A percentile compares a stretch with the other conserved stretches of the same genome.
These are phyloP conservation scores for Rhodotorula toruloides DNA, from an alignment of 768 basidiomycete species.

Conservation along the genomic window DNA sequence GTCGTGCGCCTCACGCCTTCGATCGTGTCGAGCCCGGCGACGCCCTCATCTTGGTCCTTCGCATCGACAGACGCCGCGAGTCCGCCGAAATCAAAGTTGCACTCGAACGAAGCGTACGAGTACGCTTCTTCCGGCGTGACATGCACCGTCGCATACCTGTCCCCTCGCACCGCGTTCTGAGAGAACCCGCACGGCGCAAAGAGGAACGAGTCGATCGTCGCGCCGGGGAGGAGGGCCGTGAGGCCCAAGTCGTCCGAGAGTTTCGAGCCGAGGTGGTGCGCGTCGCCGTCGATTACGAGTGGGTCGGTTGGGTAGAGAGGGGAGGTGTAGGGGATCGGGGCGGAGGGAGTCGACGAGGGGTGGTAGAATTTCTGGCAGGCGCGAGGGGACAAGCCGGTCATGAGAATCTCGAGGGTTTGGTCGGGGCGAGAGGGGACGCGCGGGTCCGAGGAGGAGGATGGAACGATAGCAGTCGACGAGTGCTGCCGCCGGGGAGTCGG, in stretches of 20 bases:
- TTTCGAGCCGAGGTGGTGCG: slow-evolving; percentile 53
- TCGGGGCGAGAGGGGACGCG: slow-evolving; percentile 53
- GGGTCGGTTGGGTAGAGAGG: slow-evolving; percentile 27
- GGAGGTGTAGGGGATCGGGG: slow-evolving; percentile 20
- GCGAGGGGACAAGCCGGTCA: slow-evolving; percentile 75
- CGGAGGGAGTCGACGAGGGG: slow-evolving; percentile 48
- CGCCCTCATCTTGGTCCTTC: neutral
- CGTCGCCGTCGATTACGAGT: slow-evolving; percentile 48
- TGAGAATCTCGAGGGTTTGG: slow-evolving; percentile 95
- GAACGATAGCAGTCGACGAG: slow-evolving; percentile 21
- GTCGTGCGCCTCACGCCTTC: slow-evolving; percentile 53
- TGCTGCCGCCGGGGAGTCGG: slow-evolving; percentile 2
- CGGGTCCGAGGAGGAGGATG: slow-evolving; percentile 14
- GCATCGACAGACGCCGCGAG: slow-evolving; percentile 10
- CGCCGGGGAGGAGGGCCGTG: slow-evolving; percentile 71
- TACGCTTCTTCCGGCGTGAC: slow-evolving; percentile 97
- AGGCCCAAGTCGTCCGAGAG: slow-evolving; percentile 73
- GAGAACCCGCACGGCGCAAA: slow-evolving; percentile 96
- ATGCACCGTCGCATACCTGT: slow-evolving; percentile 97
- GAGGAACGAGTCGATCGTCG: slow-evolving; percentile 82
- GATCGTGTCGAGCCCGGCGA: slow-evolving; percentile 6
- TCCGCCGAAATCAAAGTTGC: slow-evolving; percentile 67
- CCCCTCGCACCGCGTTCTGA: slow-evolving; percentile 77
- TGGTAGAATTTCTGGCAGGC: slow-evolving; percentile 74
- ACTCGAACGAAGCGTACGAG: slow-evolving; percentile 98